Percentiles rank a stretch among this genome's conserved stretches.
Evolutionary conservation across 495 filamentous ascomycete species (phyloP).

Genomic region (Penicillium turbatum): DNA sequence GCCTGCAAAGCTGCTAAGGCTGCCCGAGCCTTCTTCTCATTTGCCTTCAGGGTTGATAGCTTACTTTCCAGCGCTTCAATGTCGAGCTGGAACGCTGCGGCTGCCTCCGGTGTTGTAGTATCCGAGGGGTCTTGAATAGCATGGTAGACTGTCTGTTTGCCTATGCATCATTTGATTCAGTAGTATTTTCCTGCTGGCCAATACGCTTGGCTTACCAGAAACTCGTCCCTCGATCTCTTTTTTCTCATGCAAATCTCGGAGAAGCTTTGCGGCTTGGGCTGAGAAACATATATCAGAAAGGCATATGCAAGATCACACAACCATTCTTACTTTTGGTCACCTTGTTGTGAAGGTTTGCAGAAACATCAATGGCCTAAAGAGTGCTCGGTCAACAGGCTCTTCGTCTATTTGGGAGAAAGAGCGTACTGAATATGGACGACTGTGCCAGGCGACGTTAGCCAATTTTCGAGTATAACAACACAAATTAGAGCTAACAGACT

Average conservation of each 20-base stretch:
- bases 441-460: constrained; percentile 18
- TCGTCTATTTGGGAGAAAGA: not conserved
- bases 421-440: constrained; percentile 58
- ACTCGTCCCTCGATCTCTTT: constrained; percentile 55
- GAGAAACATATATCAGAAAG: constrained; percentile 4
- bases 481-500: constrained; percentile 34
- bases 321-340: constrained; percentile 54
- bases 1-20: constrained; percentile 46
- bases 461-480: not conserved
- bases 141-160: constrained; percentile 64
- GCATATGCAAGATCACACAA: not conserved
- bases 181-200: not conserved
- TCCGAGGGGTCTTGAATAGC: constrained; percentile 50
- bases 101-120: constrained; percentile 38
- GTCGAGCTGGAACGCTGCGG: constrained; percentile 45
- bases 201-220: constrained; percentile 38
- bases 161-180: constrained; percentile 24
- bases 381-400: not conserved
- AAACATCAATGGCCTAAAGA: constrained; percentile 57
- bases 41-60: constrained; percentile 43
- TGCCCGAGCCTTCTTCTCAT: constrained; percentile 49
- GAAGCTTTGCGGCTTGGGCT: constrained; percentile 57
- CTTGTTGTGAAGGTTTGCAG: constrained; percentile 62
- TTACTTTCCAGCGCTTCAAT: constrained; percentile 49
- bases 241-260: constrained; percentile 60